A percentile compares a stretch with the other conserved stretches of the same genome.
Conservation (phyloP, 495 filamentous ascomycete genomes). For the Polyplosphaeria fusca region DNA sequence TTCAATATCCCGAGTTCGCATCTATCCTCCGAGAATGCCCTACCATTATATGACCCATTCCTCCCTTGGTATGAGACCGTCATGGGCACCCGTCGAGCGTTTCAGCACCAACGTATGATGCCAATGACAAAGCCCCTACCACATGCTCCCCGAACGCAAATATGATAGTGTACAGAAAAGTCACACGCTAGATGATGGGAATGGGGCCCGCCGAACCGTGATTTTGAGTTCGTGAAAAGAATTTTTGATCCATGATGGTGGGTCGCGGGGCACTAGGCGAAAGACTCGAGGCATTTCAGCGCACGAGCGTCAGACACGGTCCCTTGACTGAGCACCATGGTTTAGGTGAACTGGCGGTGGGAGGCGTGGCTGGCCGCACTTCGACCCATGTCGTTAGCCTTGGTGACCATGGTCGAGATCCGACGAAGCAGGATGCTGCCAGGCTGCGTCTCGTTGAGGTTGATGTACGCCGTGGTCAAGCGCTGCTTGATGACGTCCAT, state of each 20-base stretch:
- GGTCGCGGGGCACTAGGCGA: background rate
- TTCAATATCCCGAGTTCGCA: no score
- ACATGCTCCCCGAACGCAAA: no score
- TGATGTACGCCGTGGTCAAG: conserved; percentile 67
- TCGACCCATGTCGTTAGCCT: conserved; percentile 52
- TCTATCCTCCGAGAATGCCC: no score
- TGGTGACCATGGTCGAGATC: conserved; percentile 55
- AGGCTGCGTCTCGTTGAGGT: conserved; percentile 58
- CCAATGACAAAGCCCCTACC: background rate
- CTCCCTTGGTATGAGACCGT: no score
- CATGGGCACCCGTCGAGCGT: background rate
- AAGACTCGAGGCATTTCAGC: background rate
- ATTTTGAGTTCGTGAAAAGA: background rate
- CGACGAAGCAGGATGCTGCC: conserved; percentile 61
- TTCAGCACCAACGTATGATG: background rate
- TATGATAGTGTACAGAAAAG: background rate
- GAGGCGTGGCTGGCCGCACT: no score
- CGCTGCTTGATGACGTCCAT: conserved; percentile 70
- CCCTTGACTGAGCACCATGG: no score
- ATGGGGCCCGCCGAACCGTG: background rate
- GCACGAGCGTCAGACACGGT: background rate
- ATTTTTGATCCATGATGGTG: background rate
- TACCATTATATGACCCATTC: no score
- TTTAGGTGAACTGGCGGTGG: no score
- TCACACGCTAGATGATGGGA: background rate